Base-by-base conservation (phyloP, 352 stramenopile species). In the Phytophthora pinifolia region DNA sequence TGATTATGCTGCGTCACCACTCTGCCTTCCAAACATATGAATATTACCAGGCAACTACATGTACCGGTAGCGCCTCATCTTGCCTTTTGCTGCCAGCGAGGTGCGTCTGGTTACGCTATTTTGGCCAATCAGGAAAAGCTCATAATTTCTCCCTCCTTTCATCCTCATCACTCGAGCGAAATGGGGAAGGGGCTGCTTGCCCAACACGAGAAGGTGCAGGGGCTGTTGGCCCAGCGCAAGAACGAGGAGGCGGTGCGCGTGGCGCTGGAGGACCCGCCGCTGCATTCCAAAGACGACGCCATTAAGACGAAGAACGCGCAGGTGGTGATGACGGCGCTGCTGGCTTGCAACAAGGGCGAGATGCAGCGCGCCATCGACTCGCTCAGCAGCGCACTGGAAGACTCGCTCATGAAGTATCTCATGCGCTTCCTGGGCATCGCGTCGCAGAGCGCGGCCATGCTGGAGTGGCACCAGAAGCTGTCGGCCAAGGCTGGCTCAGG, bases 381-480 rank as follows among this genome's bases (percentile, higher is more conserved):
- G 46, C 71, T 97, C 30, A 72, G 43, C 29, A 75, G 62, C 13
- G 70, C 88, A 31, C 56, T 83, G 43, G 83, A 93, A 52, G 88
- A 97, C 60, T 73, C 60, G 7, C 72, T 97, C 29, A 92, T 96
- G 82, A 97, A 96, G 67, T 97, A 96, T 64, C 61, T 97, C 29
- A 86, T 88, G 74, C 80, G 83, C 39, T 86, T 92, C 34, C 62
- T 96, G 15, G 76, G 65, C 2, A 66, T 90, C 22, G 66, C 86
- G 18, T 75, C 76, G 51, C 83, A 94, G 66, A 96, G 88, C 64
- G 80, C 83, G 1, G 54, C 64, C 8, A 84, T 97, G 38, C 70
- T 97, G 32, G 88, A 95, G 35, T 97, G 88, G 88, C 81, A 97
- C 62, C 83, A 89, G 58, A 92, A 94, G 56, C 76, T 96, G 35